A percentile compares a stretch with the other conserved stretches of the same genome.
These are phyloP conservation scores for Akanthomyces dipterigenus DNA, from an alignment of 2,329 filamentous ascomycete species.

Conservation along the genomic window DNA sequence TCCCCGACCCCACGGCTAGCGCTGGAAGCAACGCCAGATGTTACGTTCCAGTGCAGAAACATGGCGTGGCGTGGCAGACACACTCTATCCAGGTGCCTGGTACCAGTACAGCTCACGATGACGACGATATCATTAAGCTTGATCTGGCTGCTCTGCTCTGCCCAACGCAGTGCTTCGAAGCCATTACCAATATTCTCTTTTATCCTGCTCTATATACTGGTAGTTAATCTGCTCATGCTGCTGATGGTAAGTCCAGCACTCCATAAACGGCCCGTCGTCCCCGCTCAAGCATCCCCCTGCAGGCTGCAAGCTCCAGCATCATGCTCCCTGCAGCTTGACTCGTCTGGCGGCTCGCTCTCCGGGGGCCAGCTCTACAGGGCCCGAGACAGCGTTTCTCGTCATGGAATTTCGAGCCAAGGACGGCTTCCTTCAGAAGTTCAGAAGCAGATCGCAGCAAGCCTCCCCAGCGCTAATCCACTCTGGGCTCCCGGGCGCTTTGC, in stretches of 20 bases:
- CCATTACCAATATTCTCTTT: no score
- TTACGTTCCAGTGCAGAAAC: conserved; percentile 9
- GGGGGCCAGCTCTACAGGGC: neutral
- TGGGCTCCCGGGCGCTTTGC: neutral
- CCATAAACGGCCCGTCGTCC: neutral
- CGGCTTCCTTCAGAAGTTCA: no score
- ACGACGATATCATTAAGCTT: neutral
- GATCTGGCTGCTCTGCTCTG: no score
- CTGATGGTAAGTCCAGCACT: no score
- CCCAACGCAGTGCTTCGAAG: no score
- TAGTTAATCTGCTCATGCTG: no score
- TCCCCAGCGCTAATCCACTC: neutral
- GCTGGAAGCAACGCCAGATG: neutral
- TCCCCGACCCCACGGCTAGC: neutral
- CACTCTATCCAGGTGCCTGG: no score
- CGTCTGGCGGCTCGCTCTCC: neutral
- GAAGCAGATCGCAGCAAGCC: neutral
- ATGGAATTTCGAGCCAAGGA: no score
- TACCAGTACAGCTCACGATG: neutral
- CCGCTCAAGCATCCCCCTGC: no score
- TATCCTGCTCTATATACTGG: no score
- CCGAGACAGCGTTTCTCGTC: neutral
- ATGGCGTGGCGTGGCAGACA: neutral
- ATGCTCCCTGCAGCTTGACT: neutral
- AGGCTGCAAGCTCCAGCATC: neutral